Evolutionary conservation across 148 eudicot species (phyloP).

Genomic region (Gaultheria prostrata): DNA sequence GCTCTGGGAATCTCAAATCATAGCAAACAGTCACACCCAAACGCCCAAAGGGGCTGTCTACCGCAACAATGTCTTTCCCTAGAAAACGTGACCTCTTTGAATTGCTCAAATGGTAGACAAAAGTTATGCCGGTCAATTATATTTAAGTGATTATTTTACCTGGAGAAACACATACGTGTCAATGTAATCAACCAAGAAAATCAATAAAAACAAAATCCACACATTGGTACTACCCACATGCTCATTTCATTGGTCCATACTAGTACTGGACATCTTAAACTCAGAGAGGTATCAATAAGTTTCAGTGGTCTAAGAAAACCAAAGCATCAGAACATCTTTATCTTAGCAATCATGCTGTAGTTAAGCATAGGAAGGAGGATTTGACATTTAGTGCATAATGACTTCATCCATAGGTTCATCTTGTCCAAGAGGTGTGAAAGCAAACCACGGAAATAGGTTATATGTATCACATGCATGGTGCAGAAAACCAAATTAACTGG

Average conservation of each 20-base stretch:
- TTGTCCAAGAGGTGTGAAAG: conserved; percentile 6
- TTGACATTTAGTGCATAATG: not conserved
- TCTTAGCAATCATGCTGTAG: not conserved
- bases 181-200: not conserved
- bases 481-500: conserved; percentile 1
- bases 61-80: conserved; percentile 73
- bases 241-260: not conserved
- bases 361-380: not conserved
- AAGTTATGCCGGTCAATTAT: not conserved
- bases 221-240: not conserved
- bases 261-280: conserved; percentile 7
- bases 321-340: not conserved
- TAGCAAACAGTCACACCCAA: conserved; percentile 89
- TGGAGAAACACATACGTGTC: not conserved
- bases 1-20: conserved; percentile 88
- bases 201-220: not conserved
- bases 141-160: not conserved
- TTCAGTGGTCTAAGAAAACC: not conserved
- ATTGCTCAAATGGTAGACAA: not conserved
- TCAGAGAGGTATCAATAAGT: not conserved
- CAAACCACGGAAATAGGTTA: conserved; percentile 6
- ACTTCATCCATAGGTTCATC: not conserved
- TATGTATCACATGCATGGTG: not conserved
- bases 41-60: conserved; percentile 80
- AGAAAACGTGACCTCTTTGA: conserved; percentile 21